phyloP scores from a whole-genome alignment of 306 rosid genomes.

The Cajanus cajan region DNA sequence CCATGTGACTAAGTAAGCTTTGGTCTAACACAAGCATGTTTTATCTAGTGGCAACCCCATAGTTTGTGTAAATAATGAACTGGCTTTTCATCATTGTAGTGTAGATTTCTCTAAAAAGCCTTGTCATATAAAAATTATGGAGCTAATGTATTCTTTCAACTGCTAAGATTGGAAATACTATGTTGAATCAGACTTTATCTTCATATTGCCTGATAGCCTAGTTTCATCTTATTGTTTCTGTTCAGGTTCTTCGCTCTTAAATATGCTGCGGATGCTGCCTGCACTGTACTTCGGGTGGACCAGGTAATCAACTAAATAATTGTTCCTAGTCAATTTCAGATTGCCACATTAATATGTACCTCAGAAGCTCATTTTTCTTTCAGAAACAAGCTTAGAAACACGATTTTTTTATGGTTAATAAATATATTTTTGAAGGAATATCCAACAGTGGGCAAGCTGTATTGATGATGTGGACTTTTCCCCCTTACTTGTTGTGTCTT shows the following conservation, averaged over 20 bases:
- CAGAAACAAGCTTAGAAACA: not conserved
- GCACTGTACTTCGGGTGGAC: slow-evolving; percentile 94
- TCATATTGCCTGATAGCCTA: not conserved
- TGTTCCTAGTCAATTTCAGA: not conserved
- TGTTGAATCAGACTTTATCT: not conserved
- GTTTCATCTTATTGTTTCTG: slow-evolving; percentile 14
- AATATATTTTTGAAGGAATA: not conserved
- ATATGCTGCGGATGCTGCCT: slow-evolving; percentile 94
- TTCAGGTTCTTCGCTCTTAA: slow-evolving; percentile 85
- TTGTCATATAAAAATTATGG: slow-evolving; percentile 4
- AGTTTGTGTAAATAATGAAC: not conserved
- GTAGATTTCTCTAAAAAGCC: not conserved
- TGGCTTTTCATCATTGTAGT: not conserved
- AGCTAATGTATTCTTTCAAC: not conserved
- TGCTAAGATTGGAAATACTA: not conserved
- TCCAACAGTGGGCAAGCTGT: not conserved
- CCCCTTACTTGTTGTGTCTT: not conserved
- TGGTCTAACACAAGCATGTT: slow-evolving; percentile 1
- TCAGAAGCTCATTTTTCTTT: not conserved
- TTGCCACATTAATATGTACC: not conserved
- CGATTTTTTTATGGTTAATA: not conserved
- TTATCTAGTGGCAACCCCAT: not conserved
- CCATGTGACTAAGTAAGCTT: slow-evolving; percentile 73
- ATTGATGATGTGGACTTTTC: not conserved
- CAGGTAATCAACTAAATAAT: slow-evolving; percentile 56